phyloP scores from a whole-genome alignment of 2,329 filamentous ascomycete genomes.

The Colletotrichum cordylinicola region DNA sequence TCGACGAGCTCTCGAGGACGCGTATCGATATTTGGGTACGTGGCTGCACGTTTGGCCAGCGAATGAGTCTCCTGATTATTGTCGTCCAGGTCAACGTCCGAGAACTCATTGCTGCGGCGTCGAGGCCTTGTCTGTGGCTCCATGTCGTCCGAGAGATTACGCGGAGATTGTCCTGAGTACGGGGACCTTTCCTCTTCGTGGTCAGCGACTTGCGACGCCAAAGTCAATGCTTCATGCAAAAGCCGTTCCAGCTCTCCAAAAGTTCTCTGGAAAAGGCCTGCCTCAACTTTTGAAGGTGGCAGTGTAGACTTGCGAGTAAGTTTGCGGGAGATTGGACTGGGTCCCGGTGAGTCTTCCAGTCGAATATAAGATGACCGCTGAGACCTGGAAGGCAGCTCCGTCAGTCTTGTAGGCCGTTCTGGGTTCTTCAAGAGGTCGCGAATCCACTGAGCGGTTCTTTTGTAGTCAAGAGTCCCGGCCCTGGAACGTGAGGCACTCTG shows the following conservation, averaged over 20 bases:
- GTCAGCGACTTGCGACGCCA: conserved; percentile 47
- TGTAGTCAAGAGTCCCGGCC: conserved; percentile 36
- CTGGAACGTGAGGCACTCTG: conserved; percentile 28
- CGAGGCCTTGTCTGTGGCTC: background rate
- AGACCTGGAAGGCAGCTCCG: conserved; percentile 26
- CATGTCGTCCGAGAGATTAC: background rate
- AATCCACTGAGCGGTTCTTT: conserved; percentile 38
- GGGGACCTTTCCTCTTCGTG: conserved; percentile 27
- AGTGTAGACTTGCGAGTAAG: conserved; percentile 20
- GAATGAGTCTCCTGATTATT: background rate
- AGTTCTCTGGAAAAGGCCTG: conserved; percentile 37
- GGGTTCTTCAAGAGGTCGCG: conserved; percentile 33
- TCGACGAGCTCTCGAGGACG: conserved; percentile 28
- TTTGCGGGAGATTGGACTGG: background rate
- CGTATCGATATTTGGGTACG: background rate
- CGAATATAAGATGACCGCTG: background rate
- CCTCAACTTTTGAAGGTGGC: conserved; percentile 19
- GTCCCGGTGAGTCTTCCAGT: background rate
- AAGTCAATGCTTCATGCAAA: conserved; percentile 48
- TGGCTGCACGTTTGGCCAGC: background rate
- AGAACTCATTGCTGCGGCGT: background rate
- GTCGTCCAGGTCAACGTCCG: background rate
- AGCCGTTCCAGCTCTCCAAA: conserved; percentile 51
- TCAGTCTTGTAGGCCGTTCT: conserved; percentile 32
- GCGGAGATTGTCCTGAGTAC: background rate